A percentile compares a stretch with the other conserved stretches of the same genome.
These are phyloP conservation scores for Xylaria multiplex DNA, from an alignment of 2,329 filamentous ascomycete species.

Conservation along the genomic window DNA sequence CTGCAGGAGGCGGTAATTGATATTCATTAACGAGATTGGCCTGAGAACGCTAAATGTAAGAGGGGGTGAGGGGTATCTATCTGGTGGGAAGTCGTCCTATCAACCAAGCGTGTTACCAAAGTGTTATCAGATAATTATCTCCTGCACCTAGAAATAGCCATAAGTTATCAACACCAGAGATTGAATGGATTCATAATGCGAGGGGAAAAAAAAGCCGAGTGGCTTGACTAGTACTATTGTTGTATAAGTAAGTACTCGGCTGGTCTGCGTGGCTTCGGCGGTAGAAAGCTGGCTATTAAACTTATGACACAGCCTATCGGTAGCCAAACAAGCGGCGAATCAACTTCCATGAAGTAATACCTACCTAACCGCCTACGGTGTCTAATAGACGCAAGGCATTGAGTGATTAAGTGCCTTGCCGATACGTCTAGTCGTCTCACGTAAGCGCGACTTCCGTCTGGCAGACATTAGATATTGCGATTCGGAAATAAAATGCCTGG, in stretches of 20 bases:
- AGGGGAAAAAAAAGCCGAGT: too few relatives aligned
- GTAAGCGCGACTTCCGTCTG: neutral
- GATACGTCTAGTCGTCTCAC: slow-evolving; percentile 1
- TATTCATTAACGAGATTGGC: neutral
- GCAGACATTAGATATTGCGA: neutral
- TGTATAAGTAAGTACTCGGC: neutral
- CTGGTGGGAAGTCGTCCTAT: too few relatives aligned
- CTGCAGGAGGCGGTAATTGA: slow-evolving; percentile 8
- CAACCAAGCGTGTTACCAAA: neutral
- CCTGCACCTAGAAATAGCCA: too few relatives aligned
- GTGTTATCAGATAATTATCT: neutral
- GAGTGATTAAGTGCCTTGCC: neutral
- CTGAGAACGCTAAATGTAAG: too few relatives aligned
- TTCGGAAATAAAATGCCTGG: neutral
- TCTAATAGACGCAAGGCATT: neutral
- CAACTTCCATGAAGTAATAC: neutral
- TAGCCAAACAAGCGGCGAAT: neutral
- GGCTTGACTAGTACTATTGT: neutral
- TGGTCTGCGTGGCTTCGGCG: too few relatives aligned
- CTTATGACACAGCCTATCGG: neutral
- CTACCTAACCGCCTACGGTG: neutral
- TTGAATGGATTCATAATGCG: too few relatives aligned
- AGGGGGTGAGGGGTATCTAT: too few relatives aligned
- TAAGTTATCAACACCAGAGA: too few relatives aligned
- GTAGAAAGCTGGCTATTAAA: neutral